A percentile compares a stretch with the other conserved stretches of the same genome.
Conservation (phyloP, 495 filamentous ascomycete species). For the Penicillium diatomitis region DNA sequence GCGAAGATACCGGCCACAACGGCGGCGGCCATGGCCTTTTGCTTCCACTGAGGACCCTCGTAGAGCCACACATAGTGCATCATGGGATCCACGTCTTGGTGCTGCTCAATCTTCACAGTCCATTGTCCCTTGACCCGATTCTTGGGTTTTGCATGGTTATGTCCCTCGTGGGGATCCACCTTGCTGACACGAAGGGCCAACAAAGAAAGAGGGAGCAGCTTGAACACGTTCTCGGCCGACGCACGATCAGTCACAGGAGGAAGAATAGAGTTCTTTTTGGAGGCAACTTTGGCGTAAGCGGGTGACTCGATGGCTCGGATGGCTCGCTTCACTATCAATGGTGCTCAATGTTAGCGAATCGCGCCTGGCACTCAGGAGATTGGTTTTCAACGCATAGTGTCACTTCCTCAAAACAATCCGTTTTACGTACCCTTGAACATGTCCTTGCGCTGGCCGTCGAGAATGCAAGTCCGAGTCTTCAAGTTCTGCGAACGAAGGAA, state of each 20-base stretch:
- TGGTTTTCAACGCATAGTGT: too few relatives aligned
- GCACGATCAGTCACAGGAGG: conserved; percentile 80
- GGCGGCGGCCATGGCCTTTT: conserved; percentile 79
- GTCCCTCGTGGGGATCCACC: conserved; percentile 60
- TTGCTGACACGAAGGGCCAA: conserved; percentile 87
- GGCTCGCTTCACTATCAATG: conserved; percentile 80
- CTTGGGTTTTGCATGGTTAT: conserved; percentile 67
- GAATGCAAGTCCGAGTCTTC: conserved; percentile 84
- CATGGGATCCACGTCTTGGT: conserved; percentile 84
- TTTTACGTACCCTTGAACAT: conserved; percentile 75
- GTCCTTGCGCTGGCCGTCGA: conserved; percentile 94
- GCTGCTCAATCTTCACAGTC: conserved; percentile 93
- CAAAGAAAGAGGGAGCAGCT: conserved; percentile 90
- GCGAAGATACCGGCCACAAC: conserved; percentile 75
- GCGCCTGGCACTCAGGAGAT: too few relatives aligned
- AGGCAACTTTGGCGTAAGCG: conserved; percentile 73
- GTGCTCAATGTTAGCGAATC: neutral
- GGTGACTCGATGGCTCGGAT: conserved; percentile 86
- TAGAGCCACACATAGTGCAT: conserved; percentile 97
- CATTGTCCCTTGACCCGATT: conserved; percentile 93
- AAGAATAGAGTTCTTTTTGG: conserved; percentile 76
- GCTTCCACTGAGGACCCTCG: conserved; percentile 87
- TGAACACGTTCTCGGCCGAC: conserved; percentile 85
- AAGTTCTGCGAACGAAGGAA: conserved; percentile 79
- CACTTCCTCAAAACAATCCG: neutral